Percentiles rank a stretch among this genome's conserved stretches.
These are phyloP conservation scores for Fusarium albidum DNA, from an alignment of 2,329 filamentous ascomycete genomes.

Conservation along the genomic window DNA sequence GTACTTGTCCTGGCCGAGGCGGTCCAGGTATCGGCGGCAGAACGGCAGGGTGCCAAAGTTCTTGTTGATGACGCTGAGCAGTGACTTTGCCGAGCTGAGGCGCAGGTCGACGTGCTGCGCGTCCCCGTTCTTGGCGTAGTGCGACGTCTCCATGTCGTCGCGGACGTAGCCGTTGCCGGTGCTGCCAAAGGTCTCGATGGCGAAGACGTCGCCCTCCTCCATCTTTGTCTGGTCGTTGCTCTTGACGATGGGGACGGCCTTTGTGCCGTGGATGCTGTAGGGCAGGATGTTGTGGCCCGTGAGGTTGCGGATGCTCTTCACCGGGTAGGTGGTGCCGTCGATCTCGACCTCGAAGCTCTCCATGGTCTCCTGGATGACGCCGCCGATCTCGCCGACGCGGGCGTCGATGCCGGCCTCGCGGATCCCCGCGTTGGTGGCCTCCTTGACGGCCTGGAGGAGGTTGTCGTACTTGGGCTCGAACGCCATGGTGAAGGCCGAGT, in stretches of 20 bases:
- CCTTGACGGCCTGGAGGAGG: slow-evolving; percentile 75
- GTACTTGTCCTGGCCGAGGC: slow-evolving; percentile 94
- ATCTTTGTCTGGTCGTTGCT: slow-evolving; percentile 90
- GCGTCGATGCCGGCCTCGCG: slow-evolving; percentile 89
- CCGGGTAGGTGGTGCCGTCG: slow-evolving; percentile 77
- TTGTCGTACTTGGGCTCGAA: slow-evolving; percentile 81
- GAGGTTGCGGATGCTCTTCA: slow-evolving; percentile 87
- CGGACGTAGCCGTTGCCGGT: slow-evolving; percentile 88
- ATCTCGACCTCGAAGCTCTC: slow-evolving; percentile 92
- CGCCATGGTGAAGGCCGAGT: slow-evolving; percentile 81
- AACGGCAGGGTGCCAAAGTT: slow-evolving; percentile 95
- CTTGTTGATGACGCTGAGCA: slow-evolving; percentile 91
- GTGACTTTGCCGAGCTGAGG: slow-evolving; percentile 81
- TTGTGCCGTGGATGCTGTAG: slow-evolving; percentile 90
- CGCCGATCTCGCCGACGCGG: slow-evolving; percentile 85
- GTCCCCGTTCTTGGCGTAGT: slow-evolving; percentile 81
- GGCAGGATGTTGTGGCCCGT: slow-evolving; percentile 91
- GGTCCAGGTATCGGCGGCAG: slow-evolving; percentile 89
- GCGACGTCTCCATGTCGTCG: slow-evolving; percentile 89
- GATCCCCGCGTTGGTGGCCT: slow-evolving; percentile 85
- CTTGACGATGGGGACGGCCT: slow-evolving; percentile 95
- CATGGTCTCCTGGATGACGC: slow-evolving; percentile 88
- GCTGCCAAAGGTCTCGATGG: slow-evolving; percentile 95
- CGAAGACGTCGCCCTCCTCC: slow-evolving; percentile 96
- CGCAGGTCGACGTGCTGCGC: slow-evolving; percentile 79